Evolutionary conservation across 768 basidiomycete species (phyloP).

Genomic region (Naganishia friedmannii): DNA sequence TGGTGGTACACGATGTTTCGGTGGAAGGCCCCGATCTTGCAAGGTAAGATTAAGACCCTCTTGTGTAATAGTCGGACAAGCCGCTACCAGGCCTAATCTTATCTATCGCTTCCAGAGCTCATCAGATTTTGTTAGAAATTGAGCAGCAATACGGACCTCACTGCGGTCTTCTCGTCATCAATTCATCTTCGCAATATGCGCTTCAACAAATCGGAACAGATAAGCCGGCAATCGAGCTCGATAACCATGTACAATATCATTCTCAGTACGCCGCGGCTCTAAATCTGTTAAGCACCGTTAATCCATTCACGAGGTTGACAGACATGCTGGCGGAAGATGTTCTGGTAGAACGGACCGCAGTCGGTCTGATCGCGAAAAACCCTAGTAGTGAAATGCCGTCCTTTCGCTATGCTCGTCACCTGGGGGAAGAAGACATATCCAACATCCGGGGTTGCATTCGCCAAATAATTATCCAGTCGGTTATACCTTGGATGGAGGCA

Average conservation of each 20-base stretch:
- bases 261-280: conserved; percentile 4
- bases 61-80: not conserved
- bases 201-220: not conserved
- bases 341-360: not conserved
- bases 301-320: conserved; percentile 28
- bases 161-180: conserved; percentile 49
- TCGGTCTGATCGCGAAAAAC: not conserved
- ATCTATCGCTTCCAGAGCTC: conserved; percentile 35
- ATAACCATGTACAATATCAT: not conserved
- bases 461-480: conserved; percentile 82
- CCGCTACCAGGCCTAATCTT: not conserved
- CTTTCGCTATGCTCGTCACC: conserved; percentile 6
- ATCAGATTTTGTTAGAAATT: conserved; percentile 43
- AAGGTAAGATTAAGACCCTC: conserved; percentile 29
- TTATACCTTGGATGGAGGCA: conserved; percentile 96
- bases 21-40: conserved; percentile 36
- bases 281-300: not conserved
- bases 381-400: not conserved
- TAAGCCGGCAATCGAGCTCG: not conserved
- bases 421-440: conserved; percentile 9
- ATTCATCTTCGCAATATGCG: conserved; percentile 34
- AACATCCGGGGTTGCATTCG: conserved; percentile 63
- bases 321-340: conserved; percentile 21
- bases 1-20: conserved; percentile 50
- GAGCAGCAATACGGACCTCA: conserved; percentile 51